Base-by-base conservation (phyloP, 805 yeast species). In the Saitoella complicata region DNA sequence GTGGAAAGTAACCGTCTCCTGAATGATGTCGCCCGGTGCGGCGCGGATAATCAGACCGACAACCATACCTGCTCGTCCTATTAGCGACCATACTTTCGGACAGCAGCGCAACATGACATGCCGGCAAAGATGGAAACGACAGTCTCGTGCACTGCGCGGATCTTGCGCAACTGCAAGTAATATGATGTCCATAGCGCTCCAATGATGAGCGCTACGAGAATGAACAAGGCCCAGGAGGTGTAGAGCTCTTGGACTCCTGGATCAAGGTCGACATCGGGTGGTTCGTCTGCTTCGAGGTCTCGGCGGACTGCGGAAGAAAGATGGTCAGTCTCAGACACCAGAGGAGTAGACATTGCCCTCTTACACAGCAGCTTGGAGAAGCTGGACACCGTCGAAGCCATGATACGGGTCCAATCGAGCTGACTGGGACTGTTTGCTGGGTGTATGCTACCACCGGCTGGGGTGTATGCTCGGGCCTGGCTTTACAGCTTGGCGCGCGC, bases 101-200 rank as follows among this genome's bases (percentile, higher is more conserved):
- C 44, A 37, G n/a, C 13, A 8, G 12, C 32, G 3, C n/a, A 8
- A 10, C n/a, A 11, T 29, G 5, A 40, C 97, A 85, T 87, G 13
- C 99, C 99, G 55, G 88, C 86, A 59, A 91, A 86, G 47, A 91
- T 91, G 1, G 97, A 85, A 39, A 93, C 66, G 37, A 91, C 97
- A 0, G 98, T 91, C 64, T 91, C 99, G 62, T 91, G 99, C n/a
- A 91, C 75, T 3, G 95, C 94, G 61, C 84, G 87, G 55, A 91
- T 88, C 51, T 91, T 72, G 54, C 84, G 73, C 55, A 85, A 95
- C 57, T 88, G 95, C 41, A 91, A 68, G 58, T 82, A 88, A 63
- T 88, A 91, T 32, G 94, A 80, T 3, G 95, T 84, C 96, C 96
- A 91, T 43, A 91, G 66, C 0, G 98, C 95, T 6, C 87, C 73